Percentiles rank a stretch among this genome's conserved stretches.
Evolutionary conservation across 805 yeast species (phyloP).

Genomic region (Pichia eremophila): DNA sequence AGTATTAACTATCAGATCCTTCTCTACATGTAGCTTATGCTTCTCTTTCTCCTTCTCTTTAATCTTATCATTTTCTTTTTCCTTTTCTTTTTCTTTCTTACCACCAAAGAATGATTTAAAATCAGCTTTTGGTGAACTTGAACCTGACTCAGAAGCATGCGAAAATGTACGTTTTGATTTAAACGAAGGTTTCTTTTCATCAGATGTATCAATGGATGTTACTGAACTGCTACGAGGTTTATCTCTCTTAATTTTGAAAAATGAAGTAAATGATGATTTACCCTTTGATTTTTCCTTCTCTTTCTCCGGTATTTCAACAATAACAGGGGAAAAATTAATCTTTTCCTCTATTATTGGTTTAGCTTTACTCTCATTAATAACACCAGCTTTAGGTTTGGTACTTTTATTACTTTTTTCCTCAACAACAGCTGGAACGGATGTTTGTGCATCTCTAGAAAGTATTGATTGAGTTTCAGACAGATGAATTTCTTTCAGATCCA

Average conservation of each 20-base stretch:
- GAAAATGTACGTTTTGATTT: conserved; percentile 6
- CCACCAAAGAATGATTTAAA: conserved; percentile 11
- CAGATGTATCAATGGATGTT: background rate
- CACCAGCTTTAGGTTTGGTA: no score
- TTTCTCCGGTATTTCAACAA: background rate
- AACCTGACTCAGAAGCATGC: conserved; percentile 4
- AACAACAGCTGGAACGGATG: no score
- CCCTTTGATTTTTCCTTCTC: conserved; percentile 5
- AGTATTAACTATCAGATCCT: background rate
- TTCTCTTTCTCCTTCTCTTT: conserved; percentile 1
- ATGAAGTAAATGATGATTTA: conserved; percentile 12
- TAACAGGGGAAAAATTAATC: no score
- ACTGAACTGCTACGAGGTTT: conserved; percentile 8
- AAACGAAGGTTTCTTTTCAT: conserved; percentile 1
- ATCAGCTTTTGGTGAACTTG: conserved; percentile 6
- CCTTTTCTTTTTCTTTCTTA: conserved; percentile 5
- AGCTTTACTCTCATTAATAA: no score
- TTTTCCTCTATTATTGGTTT: no score
- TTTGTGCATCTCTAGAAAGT: no score
- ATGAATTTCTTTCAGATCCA: background rate
- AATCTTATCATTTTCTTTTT: background rate
- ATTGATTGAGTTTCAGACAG: background rate
- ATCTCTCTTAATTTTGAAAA: conserved; percentile 11
- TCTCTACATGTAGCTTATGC: background rate
- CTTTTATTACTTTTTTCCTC: no score